phyloP scores from a whole-genome alignment of 2,329 filamentous ascomycete species.

The Scytalidium lignicola region DNA sequence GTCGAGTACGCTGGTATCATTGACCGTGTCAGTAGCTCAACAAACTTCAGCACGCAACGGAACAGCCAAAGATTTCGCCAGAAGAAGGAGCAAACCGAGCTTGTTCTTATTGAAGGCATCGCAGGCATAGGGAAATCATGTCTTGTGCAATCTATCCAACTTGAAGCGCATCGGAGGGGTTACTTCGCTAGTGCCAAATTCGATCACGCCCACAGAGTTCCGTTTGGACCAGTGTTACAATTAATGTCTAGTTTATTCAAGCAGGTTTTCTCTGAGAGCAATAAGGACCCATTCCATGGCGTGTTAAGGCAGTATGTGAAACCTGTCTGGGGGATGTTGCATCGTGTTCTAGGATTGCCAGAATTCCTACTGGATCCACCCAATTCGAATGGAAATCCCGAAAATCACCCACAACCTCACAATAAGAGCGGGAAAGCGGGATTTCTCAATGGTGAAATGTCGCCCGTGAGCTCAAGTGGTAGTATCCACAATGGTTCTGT shows the following conservation, averaged over 20 bases:
- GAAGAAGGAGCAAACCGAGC: constrained; percentile 54
- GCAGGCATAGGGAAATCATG: constrained; percentile 58
- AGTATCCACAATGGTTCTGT: constrained; percentile 20
- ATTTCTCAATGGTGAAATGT: background rate
- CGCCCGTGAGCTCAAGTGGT: background rate
- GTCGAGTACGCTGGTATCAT: constrained; percentile 8
- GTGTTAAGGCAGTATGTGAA: constrained; percentile 53
- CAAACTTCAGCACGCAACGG: constrained; percentile 2
- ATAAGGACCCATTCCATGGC: constrained; percentile 56
- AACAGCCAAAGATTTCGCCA: constrained; percentile 40
- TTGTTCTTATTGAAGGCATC: constrained; percentile 52
- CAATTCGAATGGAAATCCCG: background rate
- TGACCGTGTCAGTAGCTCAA: constrained; percentile 11
- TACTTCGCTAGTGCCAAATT: constrained; percentile 61
- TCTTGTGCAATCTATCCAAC: constrained; percentile 53
- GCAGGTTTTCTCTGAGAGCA: constrained; percentile 58
- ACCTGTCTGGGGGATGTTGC: constrained; percentile 56
- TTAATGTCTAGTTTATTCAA: constrained; percentile 57
- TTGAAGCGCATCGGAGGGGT: constrained; percentile 51
- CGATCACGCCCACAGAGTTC: constrained; percentile 51
- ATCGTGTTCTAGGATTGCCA: constrained; percentile 52
- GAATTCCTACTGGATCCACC: constrained; percentile 56
- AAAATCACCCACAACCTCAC: background rate
- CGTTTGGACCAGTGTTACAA: constrained; percentile 56
- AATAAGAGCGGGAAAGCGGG: constrained; percentile 4